phyloP scores from a whole-genome alignment of 2,329 filamentous ascomycete genomes.

The Talaromyces sp. region DNA sequence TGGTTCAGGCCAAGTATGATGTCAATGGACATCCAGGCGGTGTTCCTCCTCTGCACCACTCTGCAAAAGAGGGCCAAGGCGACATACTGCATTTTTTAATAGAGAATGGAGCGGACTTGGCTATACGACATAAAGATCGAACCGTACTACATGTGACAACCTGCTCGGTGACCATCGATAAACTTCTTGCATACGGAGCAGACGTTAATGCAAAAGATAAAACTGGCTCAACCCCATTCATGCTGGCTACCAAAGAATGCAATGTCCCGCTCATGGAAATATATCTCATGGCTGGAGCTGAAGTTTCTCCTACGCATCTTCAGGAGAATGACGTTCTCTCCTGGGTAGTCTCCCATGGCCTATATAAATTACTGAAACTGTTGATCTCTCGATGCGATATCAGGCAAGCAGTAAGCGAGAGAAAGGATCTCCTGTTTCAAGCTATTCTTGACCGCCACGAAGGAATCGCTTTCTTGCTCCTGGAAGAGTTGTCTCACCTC shows the following conservation, averaged over 20 bases:
- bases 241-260: not conserved
- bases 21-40: not conserved
- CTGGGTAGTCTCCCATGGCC: not conserved
- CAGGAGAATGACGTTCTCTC: not conserved
- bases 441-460: not conserved
- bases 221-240: not conserved
- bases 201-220: not conserved
- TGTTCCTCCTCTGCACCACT: not conserved
- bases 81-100: not conserved
- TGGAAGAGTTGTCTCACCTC: not conserved
- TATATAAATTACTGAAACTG: not conserved
- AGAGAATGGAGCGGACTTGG: not conserved
- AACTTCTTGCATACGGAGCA: not conserved
- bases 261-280: not conserved
- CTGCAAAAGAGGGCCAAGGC: not conserved
- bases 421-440: not conserved
- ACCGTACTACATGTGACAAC: not conserved
- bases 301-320: not conserved
- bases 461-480: not conserved
- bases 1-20: not conserved
- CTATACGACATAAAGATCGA: not conserved
- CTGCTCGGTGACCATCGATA: too few species aligned
- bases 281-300: not conserved
- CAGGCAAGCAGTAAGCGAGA: not conserved
- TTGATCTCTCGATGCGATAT: not conserved